Evolutionary conservation across 2,329 filamentous ascomycete species (phyloP).

Genomic region (Tolypocladium amazonense): DNA sequence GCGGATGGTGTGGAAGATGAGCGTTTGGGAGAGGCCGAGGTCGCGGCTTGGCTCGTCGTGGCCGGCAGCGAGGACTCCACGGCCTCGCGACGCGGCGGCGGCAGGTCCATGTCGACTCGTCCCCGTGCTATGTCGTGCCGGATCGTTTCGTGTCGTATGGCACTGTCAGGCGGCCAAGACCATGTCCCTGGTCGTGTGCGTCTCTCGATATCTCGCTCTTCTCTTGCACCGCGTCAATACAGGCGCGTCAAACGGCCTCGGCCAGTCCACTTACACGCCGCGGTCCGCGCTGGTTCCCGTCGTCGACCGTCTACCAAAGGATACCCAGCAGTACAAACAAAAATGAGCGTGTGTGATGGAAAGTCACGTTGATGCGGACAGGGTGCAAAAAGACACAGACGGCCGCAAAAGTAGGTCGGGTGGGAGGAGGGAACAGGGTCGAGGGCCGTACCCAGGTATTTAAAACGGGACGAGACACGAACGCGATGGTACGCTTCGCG

Average conservation of each 20-base stretch:
- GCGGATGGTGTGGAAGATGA: constrained; percentile 14
- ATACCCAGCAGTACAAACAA: not conserved
- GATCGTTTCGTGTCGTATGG: not conserved
- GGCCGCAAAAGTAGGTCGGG: constrained; percentile 3
- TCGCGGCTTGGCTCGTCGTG: constrained; percentile 7
- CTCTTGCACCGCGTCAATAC: not conserved
- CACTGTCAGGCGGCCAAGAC: not conserved
- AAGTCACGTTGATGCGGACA: not conserved
- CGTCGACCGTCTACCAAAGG: not conserved
- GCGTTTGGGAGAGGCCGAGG: not conserved
- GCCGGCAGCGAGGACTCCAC: constrained; percentile 23
- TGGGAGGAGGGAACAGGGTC: constrained; percentile 2
- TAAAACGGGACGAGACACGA: constrained; percentile 9
- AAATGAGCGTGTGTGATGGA: not conserved
- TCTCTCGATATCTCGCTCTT: not conserved
- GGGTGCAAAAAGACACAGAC: not conserved
- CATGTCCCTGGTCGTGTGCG: not conserved
- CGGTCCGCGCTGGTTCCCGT: not conserved
- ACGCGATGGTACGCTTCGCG: constrained; percentile 11
- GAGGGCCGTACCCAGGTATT: constrained; percentile 7
- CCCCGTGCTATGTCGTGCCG: not conserved
- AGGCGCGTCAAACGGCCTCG: not conserved
- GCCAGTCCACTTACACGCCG: constrained; percentile 1
- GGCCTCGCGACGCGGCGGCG: constrained; percentile 13
- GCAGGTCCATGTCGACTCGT: constrained; percentile 27